Base-by-base conservation (phyloP, 768 basidiomycete genomes). In the Suillus paluster region DNA sequence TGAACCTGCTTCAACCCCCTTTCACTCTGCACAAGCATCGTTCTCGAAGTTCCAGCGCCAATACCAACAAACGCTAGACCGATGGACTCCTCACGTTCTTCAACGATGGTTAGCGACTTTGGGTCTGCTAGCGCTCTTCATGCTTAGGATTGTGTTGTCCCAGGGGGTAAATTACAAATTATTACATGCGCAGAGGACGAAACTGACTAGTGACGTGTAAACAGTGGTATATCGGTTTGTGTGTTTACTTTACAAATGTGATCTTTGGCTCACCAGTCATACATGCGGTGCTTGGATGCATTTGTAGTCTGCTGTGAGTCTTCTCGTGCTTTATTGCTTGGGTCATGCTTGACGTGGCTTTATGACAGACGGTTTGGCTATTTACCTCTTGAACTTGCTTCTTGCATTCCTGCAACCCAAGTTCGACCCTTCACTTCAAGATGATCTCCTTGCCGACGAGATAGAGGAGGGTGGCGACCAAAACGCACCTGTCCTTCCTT, bases 391-490 rank as follows among this genome's bases (percentile, higher is more conserved):
- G 63, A 97, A 99, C 79, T 86, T 99, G 58, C 87, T 99, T 59
- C 85, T 99, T 66, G 97, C 97, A 2, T 99, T 99, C 83, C 83
- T 99, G 19, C 96, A 98, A 80, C 97, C 97, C 38, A 93, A 91
- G 74, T 99, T 99, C 74, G 97, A 99, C 77, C 97, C 97, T 1
- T 97, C 96, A 2, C 80, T 98, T 36, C 91, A 95, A 66, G 94
- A 94, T 50, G 97, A 99, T 74, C 80, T 98, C 14, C 82, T 94
- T 64, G 97, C 95, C 2, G 92, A 96, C 66, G 96, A 98, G 71
- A 91, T 97, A 21, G 97, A 99, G 69, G 96, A 94, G 72, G 97
- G 96, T 21, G 92, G 90, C n/a, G 85, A 83, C 33, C 73, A 73
- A 10, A 75, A 81, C 5, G 82, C 81, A 4, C 77, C 79, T 42